A percentile compares a stretch with the other conserved stretches of the same genome.
Evolutionary conservation across 2,329 filamentous ascomycete species (phyloP).

Genomic region (Curvularia eragrostidis): DNA sequence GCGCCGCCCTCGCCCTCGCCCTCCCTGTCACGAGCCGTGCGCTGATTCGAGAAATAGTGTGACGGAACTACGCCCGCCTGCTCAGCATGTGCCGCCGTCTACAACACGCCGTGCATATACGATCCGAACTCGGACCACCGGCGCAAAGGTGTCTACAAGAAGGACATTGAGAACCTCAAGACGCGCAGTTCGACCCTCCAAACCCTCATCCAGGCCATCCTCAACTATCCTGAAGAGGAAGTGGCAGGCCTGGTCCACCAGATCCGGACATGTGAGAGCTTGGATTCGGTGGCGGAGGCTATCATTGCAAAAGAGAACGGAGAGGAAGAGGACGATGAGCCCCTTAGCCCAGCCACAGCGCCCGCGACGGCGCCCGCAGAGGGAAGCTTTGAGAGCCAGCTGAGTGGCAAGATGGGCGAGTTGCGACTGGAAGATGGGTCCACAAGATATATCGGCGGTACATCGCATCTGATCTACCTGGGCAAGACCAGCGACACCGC

Average conservation of each 20-base stretch:
- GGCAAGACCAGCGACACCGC: constrained; percentile 43
- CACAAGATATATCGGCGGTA: constrained; percentile 90
- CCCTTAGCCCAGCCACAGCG: constrained; percentile 36
- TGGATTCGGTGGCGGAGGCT: constrained; percentile 68
- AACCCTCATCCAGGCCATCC: constrained; percentile 88
- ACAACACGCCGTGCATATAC: constrained; percentile 88
- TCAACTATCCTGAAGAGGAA: constrained; percentile 89
- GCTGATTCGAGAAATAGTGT: constrained; percentile 60
- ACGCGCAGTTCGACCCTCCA: constrained; percentile 87
- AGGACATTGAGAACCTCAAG: constrained; percentile 88
- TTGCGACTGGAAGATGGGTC: constrained; percentile 85
- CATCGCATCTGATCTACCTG: constrained; percentile 88
- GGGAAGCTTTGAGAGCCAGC: constrained; percentile 72
- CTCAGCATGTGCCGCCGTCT: constrained; percentile 94
- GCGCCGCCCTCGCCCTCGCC: constrained; percentile 17
- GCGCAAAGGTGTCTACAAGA: constrained; percentile 94
- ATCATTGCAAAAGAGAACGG: constrained; percentile 62
- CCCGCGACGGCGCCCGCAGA: constrained; percentile 45
- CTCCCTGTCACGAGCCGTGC: background rate
- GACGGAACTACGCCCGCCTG: constrained; percentile 64
- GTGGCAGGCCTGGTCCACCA: constrained; percentile 80
- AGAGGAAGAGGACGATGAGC: constrained; percentile 53
- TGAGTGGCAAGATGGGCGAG: constrained; percentile 93
- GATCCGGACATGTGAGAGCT: constrained; percentile 83
- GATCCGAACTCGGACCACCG: constrained; percentile 96